A percentile compares a stretch with the other conserved stretches of the same genome.
Conservation (phyloP, 73 alveolate species). For the Stentor roeselii region DNA sequence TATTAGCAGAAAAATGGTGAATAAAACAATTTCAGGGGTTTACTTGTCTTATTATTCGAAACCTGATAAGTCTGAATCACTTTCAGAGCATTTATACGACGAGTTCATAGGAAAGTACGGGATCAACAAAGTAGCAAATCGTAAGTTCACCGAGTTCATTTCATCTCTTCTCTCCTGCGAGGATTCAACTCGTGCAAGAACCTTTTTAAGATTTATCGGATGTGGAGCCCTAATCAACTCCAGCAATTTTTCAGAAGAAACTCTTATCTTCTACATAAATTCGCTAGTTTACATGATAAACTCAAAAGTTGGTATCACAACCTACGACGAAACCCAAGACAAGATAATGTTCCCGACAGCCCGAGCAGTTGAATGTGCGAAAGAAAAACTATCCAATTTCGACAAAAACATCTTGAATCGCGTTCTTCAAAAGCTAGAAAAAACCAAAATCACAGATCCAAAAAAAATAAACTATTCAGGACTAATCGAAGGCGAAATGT, state of each 20-base stretch:
- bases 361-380: conserved; percentile 11
- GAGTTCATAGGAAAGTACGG: neutral
- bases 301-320: neutral
- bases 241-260: neutral
- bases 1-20: conserved; percentile 10
- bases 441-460: neutral
- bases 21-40: neutral
- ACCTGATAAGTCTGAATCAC: neutral
- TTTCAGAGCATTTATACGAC: neutral
- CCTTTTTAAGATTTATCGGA: conserved; percentile 1
- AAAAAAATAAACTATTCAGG: neutral
- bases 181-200: neutral
- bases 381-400: neutral
- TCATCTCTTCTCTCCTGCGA: neutral
- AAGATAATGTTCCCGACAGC: neutral
- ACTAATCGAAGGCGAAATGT: neutral
- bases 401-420: neutral
- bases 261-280: neutral
- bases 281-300: neutral
- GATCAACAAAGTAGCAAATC: neutral
- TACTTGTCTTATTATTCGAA: neutral
- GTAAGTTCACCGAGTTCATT: neutral
- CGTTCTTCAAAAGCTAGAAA: neutral
- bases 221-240: neutral
- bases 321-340: conserved; percentile 5